Evolutionary conservation across 306 rosid genomes (phyloP).

Genomic region (Acacia confusa): DNA sequence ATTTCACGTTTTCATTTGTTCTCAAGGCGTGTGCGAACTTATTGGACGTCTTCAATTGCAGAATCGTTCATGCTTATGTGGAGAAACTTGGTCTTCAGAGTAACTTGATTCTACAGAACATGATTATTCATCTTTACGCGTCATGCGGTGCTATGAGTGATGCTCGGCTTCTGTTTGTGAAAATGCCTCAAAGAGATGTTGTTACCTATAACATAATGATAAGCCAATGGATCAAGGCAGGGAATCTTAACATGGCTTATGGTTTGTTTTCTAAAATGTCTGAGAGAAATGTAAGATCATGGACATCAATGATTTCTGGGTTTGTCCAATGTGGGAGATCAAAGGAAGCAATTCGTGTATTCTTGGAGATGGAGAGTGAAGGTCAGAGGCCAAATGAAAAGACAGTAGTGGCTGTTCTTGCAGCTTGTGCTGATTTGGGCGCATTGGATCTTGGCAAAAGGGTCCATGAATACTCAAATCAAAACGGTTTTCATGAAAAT

Average conservation of each 20-base stretch:
- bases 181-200: conserved; percentile 51
- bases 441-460: conserved; percentile 49
- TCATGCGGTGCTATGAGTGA: conserved; percentile 38
- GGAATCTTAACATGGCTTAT: conserved; percentile 40
- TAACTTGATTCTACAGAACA: conserved; percentile 46
- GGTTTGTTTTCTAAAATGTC: conserved; percentile 46
- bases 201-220: conserved; percentile 58
- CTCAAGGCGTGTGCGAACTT: conserved; percentile 48
- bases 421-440: conserved; percentile 60
- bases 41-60: conserved; percentile 44
- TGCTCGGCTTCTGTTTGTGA: conserved; percentile 50
- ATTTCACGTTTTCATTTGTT: conserved; percentile 50
- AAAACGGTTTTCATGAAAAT: conserved; percentile 38
- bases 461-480: conserved; percentile 43
- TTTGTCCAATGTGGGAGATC: conserved; percentile 54
- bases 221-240: conserved; percentile 41
- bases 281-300: conserved; percentile 52
- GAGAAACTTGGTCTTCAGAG: conserved; percentile 54
- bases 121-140: conserved; percentile 43
- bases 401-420: conserved; percentile 50
- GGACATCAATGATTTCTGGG: conserved; percentile 64
- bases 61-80: conserved; percentile 48
- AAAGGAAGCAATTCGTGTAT: conserved; percentile 45
- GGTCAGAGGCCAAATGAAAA: conserved; percentile 56
- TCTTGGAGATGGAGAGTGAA: conserved; percentile 46